phyloP scores from a whole-genome alignment of 2,329 filamentous ascomycete species.

The Tolypocladium guangdongense region DNA sequence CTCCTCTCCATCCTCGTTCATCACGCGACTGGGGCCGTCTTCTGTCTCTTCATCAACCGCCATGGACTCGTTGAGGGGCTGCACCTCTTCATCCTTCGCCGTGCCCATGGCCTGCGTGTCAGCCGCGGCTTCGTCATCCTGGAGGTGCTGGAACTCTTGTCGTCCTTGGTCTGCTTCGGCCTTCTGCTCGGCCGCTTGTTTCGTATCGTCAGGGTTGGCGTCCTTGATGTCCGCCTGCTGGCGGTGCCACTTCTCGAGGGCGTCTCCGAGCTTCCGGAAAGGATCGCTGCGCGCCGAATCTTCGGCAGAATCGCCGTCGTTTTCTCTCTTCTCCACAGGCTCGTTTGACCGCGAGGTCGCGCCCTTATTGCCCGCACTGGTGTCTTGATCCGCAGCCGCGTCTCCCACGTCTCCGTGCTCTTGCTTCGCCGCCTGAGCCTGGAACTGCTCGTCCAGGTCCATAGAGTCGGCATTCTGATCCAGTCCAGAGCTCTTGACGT shows the following conservation, averaged over 20 bases:
- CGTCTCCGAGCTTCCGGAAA: constrained; percentile 91
- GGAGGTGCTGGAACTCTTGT: constrained; percentile 88
- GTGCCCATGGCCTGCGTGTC: constrained; percentile 88
- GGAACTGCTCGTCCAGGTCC: constrained; percentile 50
- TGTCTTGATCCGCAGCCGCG: constrained; percentile 51
- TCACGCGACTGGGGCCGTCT: constrained; percentile 31
- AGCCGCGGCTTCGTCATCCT: constrained; percentile 68
- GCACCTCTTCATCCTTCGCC: constrained; percentile 77
- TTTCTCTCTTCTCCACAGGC: constrained; percentile 33
- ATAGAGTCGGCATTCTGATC: constrained; percentile 54
- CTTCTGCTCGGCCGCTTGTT: constrained; percentile 30
- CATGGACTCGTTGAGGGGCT: constrained; percentile 78
- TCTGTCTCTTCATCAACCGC: constrained; percentile 64
- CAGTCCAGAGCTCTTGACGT: constrained; percentile 52
- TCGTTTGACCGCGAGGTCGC: constrained; percentile 37
- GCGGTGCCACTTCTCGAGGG: constrained; percentile 84
- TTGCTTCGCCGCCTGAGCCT: constrained; percentile 49
- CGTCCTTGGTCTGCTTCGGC: constrained; percentile 60
- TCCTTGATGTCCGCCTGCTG: constrained; percentile 74
- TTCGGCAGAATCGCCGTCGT: constrained; percentile 29
- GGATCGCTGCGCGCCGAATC: constrained; percentile 48
- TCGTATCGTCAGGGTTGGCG: constrained; percentile 33
- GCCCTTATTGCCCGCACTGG: constrained; percentile 53
- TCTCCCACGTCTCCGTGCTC: constrained; percentile 58
- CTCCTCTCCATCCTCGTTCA: constrained; percentile 44